A percentile compares a stretch with the other conserved stretches of the same genome.
phyloP scores from a whole-genome alignment of 2,329 filamentous ascomycete genomes.

The Tolypocladium tundrense region DNA sequence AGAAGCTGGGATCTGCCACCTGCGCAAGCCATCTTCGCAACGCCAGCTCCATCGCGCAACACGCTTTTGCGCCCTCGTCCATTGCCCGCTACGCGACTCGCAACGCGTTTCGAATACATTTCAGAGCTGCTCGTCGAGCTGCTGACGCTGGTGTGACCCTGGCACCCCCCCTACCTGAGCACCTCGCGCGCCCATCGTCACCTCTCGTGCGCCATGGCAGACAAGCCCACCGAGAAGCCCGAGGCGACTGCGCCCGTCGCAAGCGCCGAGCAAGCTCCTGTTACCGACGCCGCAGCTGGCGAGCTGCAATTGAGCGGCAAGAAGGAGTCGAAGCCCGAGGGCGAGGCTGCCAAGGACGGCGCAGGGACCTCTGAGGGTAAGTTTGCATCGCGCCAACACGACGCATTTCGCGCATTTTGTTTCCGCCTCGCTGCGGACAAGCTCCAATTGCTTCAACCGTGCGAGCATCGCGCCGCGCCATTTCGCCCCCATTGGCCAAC shows the following conservation, averaged over 20 bases:
- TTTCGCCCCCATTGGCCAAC: conserved; percentile 4
- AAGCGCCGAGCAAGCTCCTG: conserved; percentile 18
- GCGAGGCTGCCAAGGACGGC: conserved; percentile 16
- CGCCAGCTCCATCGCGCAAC: conserved; percentile 18
- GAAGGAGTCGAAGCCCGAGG: conserved; percentile 11
- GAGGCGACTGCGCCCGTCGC: conserved; percentile 21
- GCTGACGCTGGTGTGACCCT: conserved; percentile 6
- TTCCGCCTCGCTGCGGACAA: not conserved
- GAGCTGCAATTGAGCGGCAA: conserved; percentile 12
- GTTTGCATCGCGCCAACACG: conserved; percentile 7
- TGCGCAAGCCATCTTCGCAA: conserved; percentile 20
- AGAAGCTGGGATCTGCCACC: conserved; percentile 19
- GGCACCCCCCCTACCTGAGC: not conserved
- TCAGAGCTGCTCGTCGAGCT: conserved; percentile 1
- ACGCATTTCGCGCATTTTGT: not conserved
- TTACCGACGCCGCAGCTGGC: conserved; percentile 11
- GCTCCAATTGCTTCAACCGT: not conserved
- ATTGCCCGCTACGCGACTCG: conserved; percentile 11
- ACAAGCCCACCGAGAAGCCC: conserved; percentile 25
- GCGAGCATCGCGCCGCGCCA: not conserved
- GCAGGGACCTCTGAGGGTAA: conserved; percentile 20
- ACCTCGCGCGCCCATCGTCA: conserved; percentile 9
- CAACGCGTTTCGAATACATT: conserved; percentile 14
- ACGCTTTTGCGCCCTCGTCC: conserved; percentile 7
- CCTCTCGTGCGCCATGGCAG: conserved; percentile 24